These are phyloP conservation scores for Vicia faba DNA, from an alignment of 306 rosid genomes.

Conservation along the genomic window DNA sequence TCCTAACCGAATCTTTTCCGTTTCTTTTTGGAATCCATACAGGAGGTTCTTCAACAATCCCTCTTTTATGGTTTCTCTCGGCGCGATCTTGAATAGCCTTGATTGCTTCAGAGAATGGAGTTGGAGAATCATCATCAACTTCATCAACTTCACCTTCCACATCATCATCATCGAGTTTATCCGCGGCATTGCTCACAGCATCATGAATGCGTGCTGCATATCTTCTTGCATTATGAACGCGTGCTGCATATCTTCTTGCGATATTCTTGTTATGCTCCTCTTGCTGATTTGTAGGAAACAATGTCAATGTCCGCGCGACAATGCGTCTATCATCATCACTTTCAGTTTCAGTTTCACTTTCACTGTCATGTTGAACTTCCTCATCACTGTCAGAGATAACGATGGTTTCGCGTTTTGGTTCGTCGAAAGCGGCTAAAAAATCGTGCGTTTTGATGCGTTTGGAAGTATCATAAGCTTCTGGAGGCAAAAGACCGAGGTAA, in stretches of 20 bases:
- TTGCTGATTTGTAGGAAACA: background rate
- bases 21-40: conserved; percentile 50
- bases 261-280: background rate
- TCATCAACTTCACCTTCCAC: conserved; percentile 18
- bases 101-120: conserved; percentile 69
- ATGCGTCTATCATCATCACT: background rate
- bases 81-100: conserved; percentile 44
- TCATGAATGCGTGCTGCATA: background rate
- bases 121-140: conserved; percentile 45
- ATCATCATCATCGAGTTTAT: background rate
- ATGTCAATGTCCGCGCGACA: background rate
- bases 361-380: background rate
- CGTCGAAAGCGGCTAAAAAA: background rate
- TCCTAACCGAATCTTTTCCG: background rate
- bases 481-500: background rate
- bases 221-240: background rate
- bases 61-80: background rate
- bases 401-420: background rate
- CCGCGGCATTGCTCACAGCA: background rate
- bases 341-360: background rate
- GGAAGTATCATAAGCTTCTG: background rate
- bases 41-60: background rate
- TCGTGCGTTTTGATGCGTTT: background rate
- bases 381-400: background rate
- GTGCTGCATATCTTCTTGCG: background rate